These are phyloP conservation scores for Kodamaea hsintzibuensis DNA, from an alignment of 805 yeast species.

Conservation along the genomic window DNA sequence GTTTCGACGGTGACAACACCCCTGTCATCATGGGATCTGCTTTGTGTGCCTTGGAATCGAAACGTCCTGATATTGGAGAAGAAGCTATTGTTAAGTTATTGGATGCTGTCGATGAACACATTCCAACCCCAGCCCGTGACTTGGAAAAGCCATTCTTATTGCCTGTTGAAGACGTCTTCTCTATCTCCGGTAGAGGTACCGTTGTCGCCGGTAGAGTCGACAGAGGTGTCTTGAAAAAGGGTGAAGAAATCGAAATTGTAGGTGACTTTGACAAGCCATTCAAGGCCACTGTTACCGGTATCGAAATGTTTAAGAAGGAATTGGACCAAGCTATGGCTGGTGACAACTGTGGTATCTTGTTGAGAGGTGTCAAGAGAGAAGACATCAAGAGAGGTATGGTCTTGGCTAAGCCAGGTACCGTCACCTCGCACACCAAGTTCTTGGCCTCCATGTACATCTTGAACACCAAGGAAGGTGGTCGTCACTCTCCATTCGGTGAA, in stretches of 20 bases:
- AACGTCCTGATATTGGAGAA: slow-evolving; percentile 87
- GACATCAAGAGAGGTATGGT: slow-evolving; percentile 98
- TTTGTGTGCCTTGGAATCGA: slow-evolving; percentile 89
- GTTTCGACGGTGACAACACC: slow-evolving; percentile 97
- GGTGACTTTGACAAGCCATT: slow-evolving; percentile 85
- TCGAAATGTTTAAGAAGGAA: slow-evolving; percentile 99
- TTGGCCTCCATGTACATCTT: slow-evolving; percentile 90
- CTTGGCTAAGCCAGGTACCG: slow-evolving; percentile 86
- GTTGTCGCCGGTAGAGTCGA: slow-evolving; percentile 99
- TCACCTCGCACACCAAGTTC: slow-evolving; percentile 90
- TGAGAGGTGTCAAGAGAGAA: slow-evolving; percentile 98
- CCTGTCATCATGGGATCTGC: slow-evolving; percentile 99
- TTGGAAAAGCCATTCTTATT: slow-evolving; percentile 93
- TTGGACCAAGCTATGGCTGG: slow-evolving; percentile 98
- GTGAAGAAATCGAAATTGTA: slow-evolving; percentile 97
- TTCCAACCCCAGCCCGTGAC: slow-evolving; percentile 97
- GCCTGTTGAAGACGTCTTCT: slow-evolving; percentile 97
- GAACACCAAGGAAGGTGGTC: slow-evolving; percentile 98
- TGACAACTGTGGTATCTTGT: slow-evolving; percentile 96
- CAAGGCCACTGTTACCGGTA: slow-evolving; percentile 96
- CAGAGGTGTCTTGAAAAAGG: slow-evolving; percentile 96
- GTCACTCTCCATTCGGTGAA: slow-evolving; percentile 95
- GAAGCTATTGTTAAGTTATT: slow-evolving; percentile 80
- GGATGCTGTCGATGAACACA: slow-evolving; percentile 89
- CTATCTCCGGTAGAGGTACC: slow-evolving; percentile 99